Percentiles rank a stretch among this genome's conserved stretches.
Evolutionary conservation across 768 basidiomycete genomes (phyloP).

Genomic region (Amanita jacksonii): DNA sequence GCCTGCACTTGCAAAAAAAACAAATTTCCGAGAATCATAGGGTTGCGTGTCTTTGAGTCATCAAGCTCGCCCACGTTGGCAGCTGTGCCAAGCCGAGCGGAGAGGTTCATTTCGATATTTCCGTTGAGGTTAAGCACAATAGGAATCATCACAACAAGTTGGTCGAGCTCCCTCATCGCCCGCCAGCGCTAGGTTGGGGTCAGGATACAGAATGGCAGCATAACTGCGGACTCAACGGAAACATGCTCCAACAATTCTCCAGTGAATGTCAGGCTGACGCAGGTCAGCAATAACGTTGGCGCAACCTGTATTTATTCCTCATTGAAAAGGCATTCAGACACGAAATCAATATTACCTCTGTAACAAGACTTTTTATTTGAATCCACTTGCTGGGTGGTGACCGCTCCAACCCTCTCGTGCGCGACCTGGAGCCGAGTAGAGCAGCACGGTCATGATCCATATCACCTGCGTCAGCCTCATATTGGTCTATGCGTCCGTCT

Average conservation of each 20-base stretch:
- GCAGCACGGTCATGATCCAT: not conserved
- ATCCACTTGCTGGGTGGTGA: constrained; percentile 30
- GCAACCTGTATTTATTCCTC: constrained; percentile 47
- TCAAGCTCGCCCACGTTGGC: constrained; percentile 93
- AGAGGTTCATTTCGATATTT: constrained; percentile 98
- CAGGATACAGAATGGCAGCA: not conserved
- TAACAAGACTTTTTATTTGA: constrained; percentile 51
- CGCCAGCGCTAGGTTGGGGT: constrained; percentile 55
- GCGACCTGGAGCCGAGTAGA: not conserved
- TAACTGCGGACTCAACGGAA: constrained; percentile 48
- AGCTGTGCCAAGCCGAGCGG: constrained; percentile 89
- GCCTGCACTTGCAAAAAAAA: constrained; percentile 90
- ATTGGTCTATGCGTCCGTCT: constrained; percentile 61
- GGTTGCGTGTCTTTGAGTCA: constrained; percentile 45
- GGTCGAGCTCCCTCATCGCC: constrained; percentile 85
- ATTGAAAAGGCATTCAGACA: not conserved
- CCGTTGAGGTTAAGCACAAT: constrained; percentile 93
- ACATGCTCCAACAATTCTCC: constrained; percentile 85
- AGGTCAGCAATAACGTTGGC: constrained; percentile 78
- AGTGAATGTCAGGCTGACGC: constrained; percentile 79
- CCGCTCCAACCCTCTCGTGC: not conserved
- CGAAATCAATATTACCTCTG: constrained; percentile 45
- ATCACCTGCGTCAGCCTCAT: constrained; percentile 76
- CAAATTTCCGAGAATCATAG: constrained; percentile 74
- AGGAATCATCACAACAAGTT: constrained; percentile 94